Percentiles rank a stretch among this genome's conserved stretches.
These are phyloP conservation scores for Babesia ovis DNA, from an alignment of 169 alveolate genomes.

Conservation along the genomic window DNA sequence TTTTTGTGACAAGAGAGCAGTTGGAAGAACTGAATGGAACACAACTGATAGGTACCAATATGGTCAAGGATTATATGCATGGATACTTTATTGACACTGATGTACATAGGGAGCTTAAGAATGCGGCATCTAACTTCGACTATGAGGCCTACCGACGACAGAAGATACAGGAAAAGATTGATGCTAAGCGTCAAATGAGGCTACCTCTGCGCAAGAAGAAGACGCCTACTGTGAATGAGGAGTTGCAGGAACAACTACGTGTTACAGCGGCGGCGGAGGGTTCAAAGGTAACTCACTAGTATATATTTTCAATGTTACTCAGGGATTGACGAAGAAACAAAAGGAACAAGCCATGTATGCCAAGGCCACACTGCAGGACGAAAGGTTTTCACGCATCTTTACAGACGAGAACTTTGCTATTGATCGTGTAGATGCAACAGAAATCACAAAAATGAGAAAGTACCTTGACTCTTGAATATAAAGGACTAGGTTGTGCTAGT, in stretches of 20 bases:
- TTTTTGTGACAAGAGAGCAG: constrained; percentile 91
- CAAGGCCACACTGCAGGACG: constrained; percentile 64
- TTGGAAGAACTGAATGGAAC: constrained; percentile 89
- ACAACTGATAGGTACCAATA: constrained; percentile 91
- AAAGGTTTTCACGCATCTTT: constrained; percentile 56
- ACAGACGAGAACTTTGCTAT: constrained; percentile 70
- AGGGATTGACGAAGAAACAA: constrained; percentile 59
- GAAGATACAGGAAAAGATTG: constrained; percentile 65
- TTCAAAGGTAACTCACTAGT: constrained; percentile 10
- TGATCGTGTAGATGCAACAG: constrained; percentile 55
- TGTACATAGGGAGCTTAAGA: constrained; percentile 46
- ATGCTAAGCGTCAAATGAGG: constrained; percentile 61
- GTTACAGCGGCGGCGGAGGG: constrained; percentile 23
- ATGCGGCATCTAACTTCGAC: constrained; percentile 46
- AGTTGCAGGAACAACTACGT: constrained; percentile 47
- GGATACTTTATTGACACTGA: constrained; percentile 83
- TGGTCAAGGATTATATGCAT: constrained; percentile 93
- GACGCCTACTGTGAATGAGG: constrained; percentile 48
- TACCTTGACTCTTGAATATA: neutral
- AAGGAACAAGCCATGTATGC: constrained; percentile 57
- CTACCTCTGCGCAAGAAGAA: constrained; percentile 54
- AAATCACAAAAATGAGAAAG: constrained; percentile 2
- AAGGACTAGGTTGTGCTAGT: too few relatives aligned
- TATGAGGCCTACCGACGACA: constrained; percentile 56
- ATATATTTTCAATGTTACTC: neutral